Evolutionary conservation across 2,329 filamentous ascomycete genomes (phyloP), one percentile per base, ranked within the genome.

Genomic region (Fusarium nodosum): DNA sequence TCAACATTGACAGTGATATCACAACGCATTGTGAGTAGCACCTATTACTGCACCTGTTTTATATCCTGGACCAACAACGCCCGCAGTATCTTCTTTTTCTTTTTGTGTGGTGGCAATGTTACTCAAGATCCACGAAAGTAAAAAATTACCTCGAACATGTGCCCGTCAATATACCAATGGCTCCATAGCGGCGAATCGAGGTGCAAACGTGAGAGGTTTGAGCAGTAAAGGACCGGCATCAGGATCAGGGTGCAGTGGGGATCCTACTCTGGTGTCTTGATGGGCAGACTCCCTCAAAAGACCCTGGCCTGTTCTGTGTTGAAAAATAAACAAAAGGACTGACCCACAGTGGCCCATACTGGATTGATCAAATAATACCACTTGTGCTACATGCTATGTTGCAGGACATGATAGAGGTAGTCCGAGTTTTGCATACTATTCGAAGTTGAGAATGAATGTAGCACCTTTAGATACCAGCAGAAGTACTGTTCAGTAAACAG

Each of bases 221-320:
- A 69, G 59, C 36, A 57, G 53, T 60, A 71, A 71, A 68, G 58
- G 51, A 69, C 58, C 42, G 45, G 47, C 56, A 64, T 66, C 56
- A 71, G 64, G 68, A 69, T 71, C 60, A 68, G 54, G 64, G 68
- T 71, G 68, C 54, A 66, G 68, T 71, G 68, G 68, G 50, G 68
- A 71, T 66, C 51, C 64, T 26, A 20, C 55, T 69, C 50, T 45
- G 42, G 55, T 51, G 55, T 51, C 51, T 68, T 63, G 56, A 62
- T 66, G 68, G 59, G 41, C 34, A 66, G 68, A 71, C 68, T 71
- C 68, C 68, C 67, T 70, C 58, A 53, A 39, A 65, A 54, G 45
- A 36, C 45, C 61, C 48, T 52, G 48, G 33, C 48, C 34, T 52
- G 48, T 52, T 34, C 28, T 65, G 42, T 59, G 54, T 56, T 63